Evolutionary conservation across 768 basidiomycete genomes (phyloP).

Genomic region (Boletellus emodensis): DNA sequence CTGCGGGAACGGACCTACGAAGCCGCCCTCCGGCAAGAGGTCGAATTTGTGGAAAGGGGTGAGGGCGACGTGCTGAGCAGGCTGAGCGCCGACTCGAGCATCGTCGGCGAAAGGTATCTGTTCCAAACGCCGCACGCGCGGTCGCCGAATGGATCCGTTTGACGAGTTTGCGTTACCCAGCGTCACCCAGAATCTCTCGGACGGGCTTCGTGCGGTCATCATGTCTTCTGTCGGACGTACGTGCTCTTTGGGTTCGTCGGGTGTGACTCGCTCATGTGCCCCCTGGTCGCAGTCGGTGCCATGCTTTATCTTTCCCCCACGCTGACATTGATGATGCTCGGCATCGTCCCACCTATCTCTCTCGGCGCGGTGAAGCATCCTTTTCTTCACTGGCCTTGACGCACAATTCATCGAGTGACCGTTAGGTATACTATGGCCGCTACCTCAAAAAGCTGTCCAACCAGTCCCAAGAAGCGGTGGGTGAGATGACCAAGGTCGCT

Average conservation of each 20-base stretch:
- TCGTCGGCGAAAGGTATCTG: conserved; percentile 84
- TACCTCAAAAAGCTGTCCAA: conserved; percentile 91
- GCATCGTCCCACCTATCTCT: conserved; percentile 84
- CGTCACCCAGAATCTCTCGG: conserved; percentile 75
- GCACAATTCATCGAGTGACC: conserved; percentile 4
- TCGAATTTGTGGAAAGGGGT: conserved; percentile 88
- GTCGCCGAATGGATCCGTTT: not conserved
- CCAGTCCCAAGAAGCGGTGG: conserved; percentile 89
- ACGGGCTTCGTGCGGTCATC: conserved; percentile 78
- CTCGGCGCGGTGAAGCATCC: conserved; percentile 64
- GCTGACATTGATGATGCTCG: conserved; percentile 88
- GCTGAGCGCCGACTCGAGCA: conserved; percentile 85
- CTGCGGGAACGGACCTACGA: conserved; percentile 78
- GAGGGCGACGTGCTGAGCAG: conserved; percentile 93
- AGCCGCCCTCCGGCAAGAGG: conserved; percentile 84
- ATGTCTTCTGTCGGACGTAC: conserved; percentile 92
- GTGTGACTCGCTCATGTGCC: not conserved
- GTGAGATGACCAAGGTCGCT: conserved; percentile 89
- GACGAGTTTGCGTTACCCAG: conserved; percentile 30
- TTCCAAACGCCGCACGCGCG: no score
- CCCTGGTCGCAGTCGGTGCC: conserved; percentile 63
- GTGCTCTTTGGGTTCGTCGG: conserved; percentile 25
- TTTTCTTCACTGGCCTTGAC: not conserved
- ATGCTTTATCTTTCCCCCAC: conserved; percentile 93
- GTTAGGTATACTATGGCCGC: conserved; percentile 89